Evolutionary conservation across 352 stramenopile genomes (phyloP).

Genomic region (Pythium monospermum): DNA sequence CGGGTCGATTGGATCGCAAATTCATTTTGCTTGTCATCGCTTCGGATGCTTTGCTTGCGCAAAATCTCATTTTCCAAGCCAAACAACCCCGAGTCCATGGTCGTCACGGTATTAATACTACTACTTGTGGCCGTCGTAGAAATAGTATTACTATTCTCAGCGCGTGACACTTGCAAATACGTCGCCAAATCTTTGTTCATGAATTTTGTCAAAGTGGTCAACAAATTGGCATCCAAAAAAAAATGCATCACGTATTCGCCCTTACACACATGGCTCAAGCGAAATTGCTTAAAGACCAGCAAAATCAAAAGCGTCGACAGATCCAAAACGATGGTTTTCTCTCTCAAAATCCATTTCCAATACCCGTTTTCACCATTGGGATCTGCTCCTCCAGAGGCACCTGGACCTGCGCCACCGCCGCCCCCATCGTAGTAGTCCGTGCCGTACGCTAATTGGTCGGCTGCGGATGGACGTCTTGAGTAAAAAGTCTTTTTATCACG

Average conservation of each 20-base stretch:
- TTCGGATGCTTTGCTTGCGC: slow-evolving; percentile 49
- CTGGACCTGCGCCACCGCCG: too few species aligned
- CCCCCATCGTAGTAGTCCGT: slow-evolving; percentile 41
- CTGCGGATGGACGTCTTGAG: slow-evolving; percentile 47
- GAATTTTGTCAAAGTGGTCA: slow-evolving; percentile 76
- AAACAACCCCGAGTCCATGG: slow-evolving; percentile 44
- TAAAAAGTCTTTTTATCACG: slow-evolving; percentile 82
- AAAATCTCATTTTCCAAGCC: slow-evolving; percentile 55
- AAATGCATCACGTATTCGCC: slow-evolving; percentile 79
- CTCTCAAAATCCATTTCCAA: slow-evolving; percentile 79
- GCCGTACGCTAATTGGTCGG: slow-evolving; percentile 38
- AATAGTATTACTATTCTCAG: slow-evolving; percentile 55
- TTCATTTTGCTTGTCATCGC: slow-evolving; percentile 68
- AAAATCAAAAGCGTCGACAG: slow-evolving; percentile 60
- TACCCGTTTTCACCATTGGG: slow-evolving; percentile 56
- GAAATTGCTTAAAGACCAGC: slow-evolving; percentile 74
- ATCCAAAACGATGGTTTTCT: slow-evolving; percentile 76
- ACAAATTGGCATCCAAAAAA: slow-evolving; percentile 68
- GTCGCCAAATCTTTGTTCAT: slow-evolving; percentile 83
- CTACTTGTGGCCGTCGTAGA: too few species aligned
- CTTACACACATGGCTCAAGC: slow-evolving; percentile 66
- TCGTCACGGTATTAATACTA: too few species aligned
- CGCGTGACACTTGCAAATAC: slow-evolving; percentile 66
- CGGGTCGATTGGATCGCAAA: slow-evolving; percentile 60
- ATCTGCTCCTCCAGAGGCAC: too few species aligned